Evolutionary conservation across 2,329 filamentous ascomycete species (phyloP), one percentile per base, ranked within the genome.

Genomic region (Nemania abortiva): DNA sequence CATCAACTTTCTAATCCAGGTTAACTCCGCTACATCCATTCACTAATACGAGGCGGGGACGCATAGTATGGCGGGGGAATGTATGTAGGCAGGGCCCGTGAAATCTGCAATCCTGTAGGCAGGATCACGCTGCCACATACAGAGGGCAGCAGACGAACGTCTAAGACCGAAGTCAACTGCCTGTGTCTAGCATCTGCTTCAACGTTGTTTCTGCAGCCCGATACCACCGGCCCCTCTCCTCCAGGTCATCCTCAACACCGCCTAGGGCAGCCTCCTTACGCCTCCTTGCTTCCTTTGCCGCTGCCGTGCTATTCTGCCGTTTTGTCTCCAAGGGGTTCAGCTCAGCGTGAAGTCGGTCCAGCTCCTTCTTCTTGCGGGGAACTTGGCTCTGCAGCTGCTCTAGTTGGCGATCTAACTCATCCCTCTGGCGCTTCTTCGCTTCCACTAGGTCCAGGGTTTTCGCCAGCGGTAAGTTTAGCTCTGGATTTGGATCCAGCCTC

Each of bases 211-310:
- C 91, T n/a, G 88, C 89, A 20, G 90, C 90, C 72, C 88, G 87
- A 81, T 90, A 89, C 92, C 92, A 95, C 72, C 92, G 84, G 6
- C 91, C 92, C 74, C 89, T 86, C 79, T 92, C 90, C 78, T 95
- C 92, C 37, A 94, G 79, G 75, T 95, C 91, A 74, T 94, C 92
- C 18, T 88, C 88, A 50, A 89, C 87, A 6, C 90, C 91, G 5
- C 89, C 88, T 7, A 90, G 81, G 9, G 89, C 86, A 11, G 86
- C 86, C 75, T 93, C 91, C 78, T 90, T 91, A 74, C 91, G 86
- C 75, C 89, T 84, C 78, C 86, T 87, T 13, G 92, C 92, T 75
- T 95, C 92, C 73, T 85, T 87, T n/a, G 92, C 92, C 18, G 91
- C 90, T 27, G 88, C 84, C 37, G 87, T 87, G 70, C 88, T 90